Percentiles rank a stretch among this genome's conserved stretches.
Evolutionary conservation across 148 eudicot genomes (phyloP).

Genomic region (Nepenthes gracilis): DNA sequence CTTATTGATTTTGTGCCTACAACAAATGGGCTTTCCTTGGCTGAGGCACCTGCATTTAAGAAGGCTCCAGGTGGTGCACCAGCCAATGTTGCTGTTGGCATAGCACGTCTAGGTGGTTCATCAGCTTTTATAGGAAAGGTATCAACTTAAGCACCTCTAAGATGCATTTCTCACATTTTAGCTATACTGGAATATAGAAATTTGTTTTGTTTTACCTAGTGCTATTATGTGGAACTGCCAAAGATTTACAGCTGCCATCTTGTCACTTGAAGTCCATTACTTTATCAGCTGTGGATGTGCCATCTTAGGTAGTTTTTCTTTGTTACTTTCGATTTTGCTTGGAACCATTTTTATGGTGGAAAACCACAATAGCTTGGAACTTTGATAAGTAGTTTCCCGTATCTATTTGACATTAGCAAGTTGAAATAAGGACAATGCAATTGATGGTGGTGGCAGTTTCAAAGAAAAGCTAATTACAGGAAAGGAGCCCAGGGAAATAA

Average conservation of each 20-base stretch:
- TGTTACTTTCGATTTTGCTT: too few species aligned
- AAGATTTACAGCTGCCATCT: not conserved
- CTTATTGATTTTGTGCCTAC: conserved; percentile 97
- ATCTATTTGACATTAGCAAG: too few species aligned
- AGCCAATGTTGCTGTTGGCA: conserved; percentile 97
- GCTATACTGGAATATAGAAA: not conserved
- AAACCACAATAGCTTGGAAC: too few species aligned
- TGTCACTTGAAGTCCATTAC: not conserved
- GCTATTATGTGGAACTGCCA: too few species aligned
- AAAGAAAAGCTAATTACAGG: too few species aligned
- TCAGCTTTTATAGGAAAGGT: conserved; percentile 99
- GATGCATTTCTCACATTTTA: not conserved
- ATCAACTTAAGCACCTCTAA: conserved; percentile 1
- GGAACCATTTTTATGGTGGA: too few species aligned
- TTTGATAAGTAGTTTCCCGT: too few species aligned
- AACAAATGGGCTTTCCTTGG: conserved; percentile 70
- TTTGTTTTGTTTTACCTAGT: not conserved
- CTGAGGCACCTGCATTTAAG: conserved; percentile 93
- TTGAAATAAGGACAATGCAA: too few species aligned
- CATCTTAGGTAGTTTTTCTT: too few species aligned
- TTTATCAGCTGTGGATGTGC: too few species aligned
- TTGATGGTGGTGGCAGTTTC: too few species aligned
- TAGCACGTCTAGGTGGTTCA: conserved; percentile 87
- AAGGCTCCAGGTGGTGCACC: conserved; percentile 99
- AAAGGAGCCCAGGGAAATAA: too few species aligned